These are phyloP conservation scores for Trichoderma citrinoviride DNA, from an alignment of 2,329 filamentous ascomycete genomes.

Conservation along the genomic window DNA sequence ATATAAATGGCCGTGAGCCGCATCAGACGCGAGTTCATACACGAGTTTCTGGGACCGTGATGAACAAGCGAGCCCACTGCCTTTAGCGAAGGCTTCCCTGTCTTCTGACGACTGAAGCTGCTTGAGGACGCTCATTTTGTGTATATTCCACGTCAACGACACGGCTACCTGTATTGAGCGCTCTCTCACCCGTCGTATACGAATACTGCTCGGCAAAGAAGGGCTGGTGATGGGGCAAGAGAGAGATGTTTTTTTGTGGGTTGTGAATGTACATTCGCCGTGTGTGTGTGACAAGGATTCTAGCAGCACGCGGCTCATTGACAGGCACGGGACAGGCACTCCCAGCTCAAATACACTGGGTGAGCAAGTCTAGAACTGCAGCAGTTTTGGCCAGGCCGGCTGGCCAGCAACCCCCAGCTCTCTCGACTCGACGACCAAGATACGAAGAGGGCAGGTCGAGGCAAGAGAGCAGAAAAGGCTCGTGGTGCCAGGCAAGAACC, in stretches of 20 bases:
- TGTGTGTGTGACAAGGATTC: conserved; percentile 12
- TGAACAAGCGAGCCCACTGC: not conserved
- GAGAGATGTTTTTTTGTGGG: conserved; percentile 1
- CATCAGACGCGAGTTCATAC: not conserved
- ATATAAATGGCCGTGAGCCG: not conserved
- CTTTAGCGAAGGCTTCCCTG: not conserved
- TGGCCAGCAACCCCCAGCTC: not conserved
- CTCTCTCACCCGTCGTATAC: not conserved
- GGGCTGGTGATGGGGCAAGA: conserved; percentile 7
- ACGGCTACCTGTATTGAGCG: not conserved
- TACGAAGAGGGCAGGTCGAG: not conserved
- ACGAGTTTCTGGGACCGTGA: not conserved
- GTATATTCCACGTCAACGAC: not conserved
- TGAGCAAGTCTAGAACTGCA: conserved; percentile 5
- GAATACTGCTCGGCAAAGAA: not conserved
- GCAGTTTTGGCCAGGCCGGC: not conserved
- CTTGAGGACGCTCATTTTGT: not conserved
- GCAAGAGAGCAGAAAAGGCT: not conserved
- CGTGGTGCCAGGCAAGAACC: not conserved
- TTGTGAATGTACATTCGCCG: not conserved
- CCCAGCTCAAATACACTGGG: not conserved
- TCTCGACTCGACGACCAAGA: not conserved
- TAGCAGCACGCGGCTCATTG: not conserved
- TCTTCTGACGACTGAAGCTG: not conserved
- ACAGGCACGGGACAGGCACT: not conserved